Evolutionary conservation across 441 rosid genomes (phyloP).

Genomic region (Gossypium lobatum): DNA sequence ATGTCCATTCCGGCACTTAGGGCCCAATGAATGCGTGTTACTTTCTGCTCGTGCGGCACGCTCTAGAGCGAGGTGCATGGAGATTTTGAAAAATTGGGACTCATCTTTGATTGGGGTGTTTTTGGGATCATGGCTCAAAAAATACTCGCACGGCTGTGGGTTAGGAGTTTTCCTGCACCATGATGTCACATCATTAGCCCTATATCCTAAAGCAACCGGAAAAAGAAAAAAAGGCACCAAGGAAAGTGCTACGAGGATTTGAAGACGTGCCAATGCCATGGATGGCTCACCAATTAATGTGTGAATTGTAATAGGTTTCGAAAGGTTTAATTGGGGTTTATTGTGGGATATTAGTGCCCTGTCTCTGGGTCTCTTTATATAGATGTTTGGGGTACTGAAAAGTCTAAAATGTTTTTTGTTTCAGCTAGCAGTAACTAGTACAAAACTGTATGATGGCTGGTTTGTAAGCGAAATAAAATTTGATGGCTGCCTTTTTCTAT

Average conservation of each 20-base stretch:
- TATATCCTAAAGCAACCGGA: slow-evolving; percentile 32
- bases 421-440: neutral
- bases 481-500: neutral
- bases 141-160: slow-evolving; percentile 58
- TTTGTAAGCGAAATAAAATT: neutral
- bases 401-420: neutral
- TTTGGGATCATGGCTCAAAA: slow-evolving; percentile 30
- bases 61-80: slow-evolving; percentile 39
- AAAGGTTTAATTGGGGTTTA: neutral
- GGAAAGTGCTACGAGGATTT: slow-evolving; percentile 18
- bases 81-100: slow-evolving; percentile 37
- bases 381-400: slow-evolving; percentile 9
- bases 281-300: neutral
- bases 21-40: slow-evolving; percentile 29
- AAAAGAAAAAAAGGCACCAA: slow-evolving; percentile 28
- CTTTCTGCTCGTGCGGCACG: slow-evolving; percentile 34
- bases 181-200: slow-evolving; percentile 26
- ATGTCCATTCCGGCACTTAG: slow-evolving; percentile 39
- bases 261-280: slow-evolving; percentile 39
- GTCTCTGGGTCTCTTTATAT: slow-evolving; percentile 23
- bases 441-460: neutral
- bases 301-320: neutral
- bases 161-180: slow-evolving; percentile 59
- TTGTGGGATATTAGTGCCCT: neutral
- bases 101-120: slow-evolving; percentile 29